Percentiles rank a stretch among this genome's conserved stretches.
These are phyloP conservation scores for Grosmannia huntii DNA, from an alignment of 2,329 filamentous ascomycete species.

Conservation along the genomic window DNA sequence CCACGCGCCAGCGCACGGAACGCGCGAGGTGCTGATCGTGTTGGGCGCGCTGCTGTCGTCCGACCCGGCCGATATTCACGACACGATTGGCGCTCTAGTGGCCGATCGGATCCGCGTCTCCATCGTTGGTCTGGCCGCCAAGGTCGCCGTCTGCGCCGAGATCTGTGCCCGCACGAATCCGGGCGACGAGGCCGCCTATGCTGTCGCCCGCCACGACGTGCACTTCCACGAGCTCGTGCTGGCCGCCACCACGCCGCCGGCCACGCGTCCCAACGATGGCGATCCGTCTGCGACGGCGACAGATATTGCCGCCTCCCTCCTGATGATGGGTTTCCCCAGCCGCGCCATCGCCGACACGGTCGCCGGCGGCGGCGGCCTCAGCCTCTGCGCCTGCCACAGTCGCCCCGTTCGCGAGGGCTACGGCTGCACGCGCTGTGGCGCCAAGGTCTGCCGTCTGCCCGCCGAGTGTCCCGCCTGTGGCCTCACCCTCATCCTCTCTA, in stretches of 20 bases:
- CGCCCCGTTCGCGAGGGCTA: conserved; percentile 75
- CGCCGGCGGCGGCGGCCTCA: conserved; percentile 47
- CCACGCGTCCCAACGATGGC: conserved; percentile 32
- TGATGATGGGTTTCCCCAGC: conserved; percentile 98
- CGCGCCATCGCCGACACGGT: conserved; percentile 58
- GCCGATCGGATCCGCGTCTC: conserved; percentile 75
- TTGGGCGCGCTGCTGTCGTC: conserved; percentile 83
- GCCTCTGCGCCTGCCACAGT: conserved; percentile 85
- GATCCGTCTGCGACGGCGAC: neutral
- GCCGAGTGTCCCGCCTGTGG: conserved; percentile 85
- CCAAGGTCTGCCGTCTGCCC: conserved; percentile 81
- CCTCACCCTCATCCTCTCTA: conserved; percentile 85
- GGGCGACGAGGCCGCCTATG: conserved; percentile 48
- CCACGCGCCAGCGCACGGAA: conserved; percentile 86
- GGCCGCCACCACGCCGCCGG: conserved; percentile 76
- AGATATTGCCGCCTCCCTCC: conserved; percentile 44
- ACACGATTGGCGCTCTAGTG: conserved; percentile 69
- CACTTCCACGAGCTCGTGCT: conserved; percentile 87
- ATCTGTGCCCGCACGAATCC: conserved; percentile 79
- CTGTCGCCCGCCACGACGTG: conserved; percentile 72
- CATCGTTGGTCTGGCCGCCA: conserved; percentile 80
- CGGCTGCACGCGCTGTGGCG: conserved; percentile 74
- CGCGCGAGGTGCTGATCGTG: conserved; percentile 80
- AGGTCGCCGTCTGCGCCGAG: conserved; percentile 84
- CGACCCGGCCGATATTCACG: conserved; percentile 90